Conservation (phyloP, 2,329 filamentous ascomycete species). For the Bertia moriformis region DNA sequence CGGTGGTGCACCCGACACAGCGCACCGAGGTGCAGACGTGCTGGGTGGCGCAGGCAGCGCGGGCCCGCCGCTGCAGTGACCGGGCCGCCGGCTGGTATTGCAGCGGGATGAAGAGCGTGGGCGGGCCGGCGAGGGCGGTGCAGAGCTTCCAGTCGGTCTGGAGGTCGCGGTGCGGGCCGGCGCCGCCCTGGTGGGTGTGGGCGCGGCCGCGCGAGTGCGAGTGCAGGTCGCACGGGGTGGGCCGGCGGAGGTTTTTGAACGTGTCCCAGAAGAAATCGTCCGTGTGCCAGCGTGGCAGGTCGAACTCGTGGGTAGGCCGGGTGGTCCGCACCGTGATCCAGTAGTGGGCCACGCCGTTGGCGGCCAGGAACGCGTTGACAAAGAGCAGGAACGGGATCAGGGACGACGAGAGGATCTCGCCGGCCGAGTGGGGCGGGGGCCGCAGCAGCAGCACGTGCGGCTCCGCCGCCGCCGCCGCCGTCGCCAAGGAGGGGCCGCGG, state of each 20-base stretch:
- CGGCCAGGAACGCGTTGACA: conserved; percentile 18
- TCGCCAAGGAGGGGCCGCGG: conserved; percentile 5
- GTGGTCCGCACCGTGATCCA: conserved; percentile 32
- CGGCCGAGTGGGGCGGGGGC: conserved; percentile 22
- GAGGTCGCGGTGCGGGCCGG: conserved; percentile 5
- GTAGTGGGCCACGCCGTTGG: conserved; percentile 21
- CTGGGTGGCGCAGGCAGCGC: conserved; percentile 9
- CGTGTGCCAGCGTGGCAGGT: conserved; percentile 30
- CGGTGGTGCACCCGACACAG: conserved; percentile 25
- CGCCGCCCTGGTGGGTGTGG: conserved; percentile 3
- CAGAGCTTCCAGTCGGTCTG: conserved; percentile 32
- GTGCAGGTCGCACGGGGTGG: conserved; percentile 3
- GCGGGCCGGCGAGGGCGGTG: conserved; percentile 27
- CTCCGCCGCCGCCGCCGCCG: background rate
- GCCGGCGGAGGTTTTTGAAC: conserved; percentile 6
- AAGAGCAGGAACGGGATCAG: conserved; percentile 19
- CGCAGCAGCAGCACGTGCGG: conserved; percentile 12
- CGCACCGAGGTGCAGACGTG: conserved; percentile 25
- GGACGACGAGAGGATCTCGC: conserved; percentile 16
- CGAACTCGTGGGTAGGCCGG: conserved; percentile 23
- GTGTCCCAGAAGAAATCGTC: conserved; percentile 29
- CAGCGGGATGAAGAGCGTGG: conserved; percentile 25
- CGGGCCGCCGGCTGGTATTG: conserved; percentile 16
- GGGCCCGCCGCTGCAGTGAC: conserved; percentile 13
- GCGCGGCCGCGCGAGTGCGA: conserved; percentile 2